A percentile compares a stretch with the other conserved stretches of the same genome.
These are phyloP conservation scores for Vickermania spadyakhi DNA, from an alignment of 208 protist genomes.

Conservation along the genomic window DNA sequence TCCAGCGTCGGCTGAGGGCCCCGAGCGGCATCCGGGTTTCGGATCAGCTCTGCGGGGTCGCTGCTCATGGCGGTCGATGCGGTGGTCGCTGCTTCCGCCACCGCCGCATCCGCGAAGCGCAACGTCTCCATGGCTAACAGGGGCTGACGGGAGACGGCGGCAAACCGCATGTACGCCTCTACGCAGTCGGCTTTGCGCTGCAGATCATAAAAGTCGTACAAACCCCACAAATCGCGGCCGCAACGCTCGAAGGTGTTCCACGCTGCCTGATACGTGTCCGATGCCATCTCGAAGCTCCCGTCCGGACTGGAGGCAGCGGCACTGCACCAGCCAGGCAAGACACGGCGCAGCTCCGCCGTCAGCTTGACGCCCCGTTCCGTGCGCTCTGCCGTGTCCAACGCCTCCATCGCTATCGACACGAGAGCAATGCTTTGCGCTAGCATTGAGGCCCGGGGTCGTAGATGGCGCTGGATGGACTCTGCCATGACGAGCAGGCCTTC, in stretches of 20 bases:
- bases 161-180: slow-evolving; percentile 73
- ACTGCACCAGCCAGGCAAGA: neutral
- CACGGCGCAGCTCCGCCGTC: neutral
- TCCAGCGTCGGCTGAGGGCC: slow-evolving; percentile 41
- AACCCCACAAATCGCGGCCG: slow-evolving; percentile 75
- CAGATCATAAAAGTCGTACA: slow-evolving; percentile 85
- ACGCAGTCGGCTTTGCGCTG: slow-evolving; percentile 34
- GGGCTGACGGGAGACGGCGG: slow-evolving; percentile 35
- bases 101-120: slow-evolving; percentile 40
- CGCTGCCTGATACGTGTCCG: neutral
- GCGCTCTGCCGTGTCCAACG: slow-evolving; percentile 8
- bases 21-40: neutral
- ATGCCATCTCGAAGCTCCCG: neutral
- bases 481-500: slow-evolving; percentile 54
- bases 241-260: slow-evolving; percentile 14
- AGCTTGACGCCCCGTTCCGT: neutral
- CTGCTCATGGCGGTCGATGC: neutral
- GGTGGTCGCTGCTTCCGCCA: neutral
- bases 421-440: slow-evolving; percentile 65
- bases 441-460: slow-evolving; percentile 59
- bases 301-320: neutral
- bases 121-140: slow-evolving; percentile 56
- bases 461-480: slow-evolving; percentile 60
- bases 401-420: slow-evolving; percentile 44
- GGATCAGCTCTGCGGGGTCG: neutral